These are phyloP conservation scores for Wickerhamomyces sp. DNA, from an alignment of 1,139 yeast genomes.

Conservation along the genomic window DNA sequence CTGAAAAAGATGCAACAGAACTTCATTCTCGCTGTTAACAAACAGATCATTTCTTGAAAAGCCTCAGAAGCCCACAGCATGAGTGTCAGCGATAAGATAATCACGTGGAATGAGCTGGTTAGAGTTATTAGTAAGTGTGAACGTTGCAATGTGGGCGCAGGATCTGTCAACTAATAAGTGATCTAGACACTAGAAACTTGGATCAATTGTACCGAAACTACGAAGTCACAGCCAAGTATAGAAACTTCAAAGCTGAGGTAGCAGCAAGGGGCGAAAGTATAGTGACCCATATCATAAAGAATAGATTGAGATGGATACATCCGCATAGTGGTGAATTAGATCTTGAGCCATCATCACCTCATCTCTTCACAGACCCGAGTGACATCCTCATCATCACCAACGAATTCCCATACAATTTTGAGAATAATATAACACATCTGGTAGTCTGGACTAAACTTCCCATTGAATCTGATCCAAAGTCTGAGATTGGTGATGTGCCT, in stretches of 20 bases:
- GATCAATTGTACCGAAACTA: constrained; percentile 15
- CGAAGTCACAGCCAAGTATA: constrained; percentile 7
- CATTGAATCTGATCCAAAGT: constrained; percentile 29
- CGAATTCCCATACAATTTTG: constrained; percentile 34
- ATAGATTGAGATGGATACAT: constrained; percentile 13
- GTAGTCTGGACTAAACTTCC: constrained; percentile 35
- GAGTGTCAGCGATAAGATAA: constrained; percentile 4
- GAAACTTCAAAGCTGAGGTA: constrained; percentile 5
- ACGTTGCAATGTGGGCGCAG: too few relatives aligned
- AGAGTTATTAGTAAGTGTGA: constrained; percentile 9
- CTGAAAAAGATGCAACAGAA: too few relatives aligned
- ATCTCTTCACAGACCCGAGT: constrained; percentile 12
- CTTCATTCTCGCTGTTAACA: too few relatives aligned
- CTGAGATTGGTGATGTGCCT: constrained; percentile 21
- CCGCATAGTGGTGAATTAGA: constrained; percentile 3
- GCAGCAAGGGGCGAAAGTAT: constrained; percentile 4
- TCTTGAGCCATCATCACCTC: constrained; percentile 9
- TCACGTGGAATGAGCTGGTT: constrained; percentile 13
- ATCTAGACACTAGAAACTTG: constrained; percentile 6
- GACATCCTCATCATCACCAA: constrained; percentile 29
- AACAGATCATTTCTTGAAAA: too few relatives aligned
- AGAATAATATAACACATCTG: constrained; percentile 27
- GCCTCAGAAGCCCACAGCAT: not conserved
- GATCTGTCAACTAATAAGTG: constrained; percentile 1
- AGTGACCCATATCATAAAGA: constrained; percentile 12